These are phyloP conservation scores for Berberis thunbergii DNA, from an alignment of 164 flowering plant species.

Conservation along the genomic window DNA sequence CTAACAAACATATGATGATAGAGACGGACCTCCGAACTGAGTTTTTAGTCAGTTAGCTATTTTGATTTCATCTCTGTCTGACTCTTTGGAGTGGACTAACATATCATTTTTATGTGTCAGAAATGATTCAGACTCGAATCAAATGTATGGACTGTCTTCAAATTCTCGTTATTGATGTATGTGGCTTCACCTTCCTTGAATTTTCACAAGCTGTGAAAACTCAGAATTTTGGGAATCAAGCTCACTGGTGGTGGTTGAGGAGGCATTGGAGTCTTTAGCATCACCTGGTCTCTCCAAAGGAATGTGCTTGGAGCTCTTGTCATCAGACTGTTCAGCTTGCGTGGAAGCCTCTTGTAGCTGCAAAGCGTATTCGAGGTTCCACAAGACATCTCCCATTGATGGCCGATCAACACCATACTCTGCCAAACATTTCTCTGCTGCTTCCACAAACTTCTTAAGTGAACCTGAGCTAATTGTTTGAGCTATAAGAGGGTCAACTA, in stretches of 20 bases:
- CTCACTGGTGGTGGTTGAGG: slow-evolving; percentile 10
- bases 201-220: slow-evolving; percentile 25
- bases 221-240: slow-evolving; percentile 27
- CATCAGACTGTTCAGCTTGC: slow-evolving; percentile 21
- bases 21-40: too few relatives aligned
- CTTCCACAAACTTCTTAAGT: slow-evolving; percentile 60
- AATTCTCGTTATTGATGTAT: neutral
- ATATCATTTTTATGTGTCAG: too few relatives aligned
- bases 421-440: slow-evolving; percentile 80
- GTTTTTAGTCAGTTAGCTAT: neutral
- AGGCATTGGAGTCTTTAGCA: neutral
- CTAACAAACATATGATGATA: neutral
- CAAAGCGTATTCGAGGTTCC: slow-evolving; percentile 80
- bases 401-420: slow-evolving; percentile 88
- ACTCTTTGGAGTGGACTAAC: neutral
- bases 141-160: neutral
- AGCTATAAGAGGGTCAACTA: slow-evolving; percentile 47
- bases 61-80: neutral
- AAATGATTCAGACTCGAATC: neutral
- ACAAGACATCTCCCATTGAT: slow-evolving; percentile 84
- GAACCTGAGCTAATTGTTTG: slow-evolving; percentile 37
- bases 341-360: slow-evolving; percentile 70
- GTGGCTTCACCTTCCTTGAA: slow-evolving; percentile 41
- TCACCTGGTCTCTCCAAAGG: slow-evolving; percentile 15
- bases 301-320: slow-evolving; percentile 22